phyloP scores from a whole-genome alignment of 805 yeast species.

The Priceomyces fermenticarens region DNA sequence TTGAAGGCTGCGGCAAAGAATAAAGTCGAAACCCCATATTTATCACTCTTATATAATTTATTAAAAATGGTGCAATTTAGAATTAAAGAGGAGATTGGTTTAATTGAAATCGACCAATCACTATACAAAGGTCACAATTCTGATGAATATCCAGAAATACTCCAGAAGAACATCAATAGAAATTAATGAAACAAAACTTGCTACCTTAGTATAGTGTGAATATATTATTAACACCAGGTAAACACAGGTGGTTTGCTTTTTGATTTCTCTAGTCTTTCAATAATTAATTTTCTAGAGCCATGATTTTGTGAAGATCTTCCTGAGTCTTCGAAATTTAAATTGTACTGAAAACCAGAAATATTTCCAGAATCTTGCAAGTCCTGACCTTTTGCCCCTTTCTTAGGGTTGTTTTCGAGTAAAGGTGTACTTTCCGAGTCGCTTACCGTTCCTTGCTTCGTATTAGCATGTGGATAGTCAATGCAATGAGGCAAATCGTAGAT shows the following conservation, averaged over 20 bases:
- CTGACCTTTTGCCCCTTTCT: background rate
- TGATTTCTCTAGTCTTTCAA: conserved; percentile 58
- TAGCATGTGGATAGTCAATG: background rate
- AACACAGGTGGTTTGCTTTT: conserved; percentile 59
- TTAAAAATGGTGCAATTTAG: conserved; percentile 60
- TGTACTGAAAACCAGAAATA: conserved; percentile 22
- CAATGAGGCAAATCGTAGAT: conserved; percentile 13
- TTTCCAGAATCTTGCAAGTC: background rate
- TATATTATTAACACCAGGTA: conserved; percentile 56
- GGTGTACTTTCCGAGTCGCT: conserved; percentile 7
- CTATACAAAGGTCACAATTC: conserved; percentile 15
- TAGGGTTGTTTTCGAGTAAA: conserved; percentile 3
- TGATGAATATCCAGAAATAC: conserved; percentile 15
- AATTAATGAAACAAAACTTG: background rate
- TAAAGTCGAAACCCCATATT: conserved; percentile 52
- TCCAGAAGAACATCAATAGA: background rate
- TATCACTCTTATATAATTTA: conserved; percentile 55
- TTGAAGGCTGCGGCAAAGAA: conserved; percentile 36
- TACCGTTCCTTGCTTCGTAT: conserved; percentile 1
- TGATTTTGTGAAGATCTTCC: conserved; percentile 3
- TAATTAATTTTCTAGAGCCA: conserved; percentile 45
- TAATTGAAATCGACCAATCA: conserved; percentile 22
- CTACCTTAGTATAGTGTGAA: background rate
- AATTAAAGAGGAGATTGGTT: conserved; percentile 56
- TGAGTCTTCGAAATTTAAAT: conserved; percentile 11